Base-by-base conservation (phyloP, 257 asterid genomes). In the Coffea canephora region DNA sequence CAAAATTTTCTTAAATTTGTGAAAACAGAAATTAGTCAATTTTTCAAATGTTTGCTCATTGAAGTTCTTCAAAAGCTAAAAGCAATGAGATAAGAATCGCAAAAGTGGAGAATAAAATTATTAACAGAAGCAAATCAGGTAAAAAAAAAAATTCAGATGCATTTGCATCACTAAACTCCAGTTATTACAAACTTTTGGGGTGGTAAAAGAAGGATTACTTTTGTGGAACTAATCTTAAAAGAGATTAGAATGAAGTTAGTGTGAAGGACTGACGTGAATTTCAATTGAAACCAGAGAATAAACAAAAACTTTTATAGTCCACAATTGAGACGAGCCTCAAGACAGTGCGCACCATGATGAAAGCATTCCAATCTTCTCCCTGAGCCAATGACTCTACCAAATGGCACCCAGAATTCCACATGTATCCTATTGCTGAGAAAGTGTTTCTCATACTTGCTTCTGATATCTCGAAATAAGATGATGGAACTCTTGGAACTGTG, bases 331-430 rank as follows among this genome's bases (percentile, higher is more conserved):
- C 7, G 27, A 57, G 27, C 48, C 19, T 65, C 82, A 54, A 77
- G 54, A 75, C 46, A 75, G 67, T 62, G 50, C 71, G 54, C 84
- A 93, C 99, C 96, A 85, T 88, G 59, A 96, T 82, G 86, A 96
- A 94, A 82, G 90, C 86, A 76, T 66, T 75, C 98, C 97, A 96
- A 73, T 92, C 97, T 84, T 90, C 93, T 84, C 97, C 98, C 73
- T 76, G 91, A 62, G 95, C 94, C 82, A 96, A 81, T 81, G 91
- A 89, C 77, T 85, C 89, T 80, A 85, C 80, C 52, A 92, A 57
- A 79, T 57, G 87, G 81, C 84, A 85, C 82, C 89, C 84, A 75
- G 85, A 83, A 83, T 92, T 91, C 97, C 92, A 90, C 82, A 80
- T 27, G 75, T 77, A 80, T 78, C 90, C 90, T 83, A 91, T 49